phyloP scores from a whole-genome alignment of 176 grass and related monocot species.

The Oryza rufipogon region DNA sequence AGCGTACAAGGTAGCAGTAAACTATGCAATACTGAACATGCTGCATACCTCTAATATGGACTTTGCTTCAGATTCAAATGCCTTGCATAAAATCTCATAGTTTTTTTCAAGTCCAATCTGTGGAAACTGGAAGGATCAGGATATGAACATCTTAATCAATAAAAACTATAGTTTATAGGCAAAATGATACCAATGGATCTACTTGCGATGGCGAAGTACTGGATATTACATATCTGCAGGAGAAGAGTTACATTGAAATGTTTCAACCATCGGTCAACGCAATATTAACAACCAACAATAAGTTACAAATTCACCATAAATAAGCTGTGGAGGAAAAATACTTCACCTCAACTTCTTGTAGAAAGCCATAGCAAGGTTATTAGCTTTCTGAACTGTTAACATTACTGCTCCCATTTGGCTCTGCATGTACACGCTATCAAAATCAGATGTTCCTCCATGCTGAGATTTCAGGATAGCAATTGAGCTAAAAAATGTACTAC shows the following conservation, averaged over 20 bases:
- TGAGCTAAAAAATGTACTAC: slow-evolving; percentile 19
- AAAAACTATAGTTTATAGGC: background rate
- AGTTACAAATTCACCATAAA: background rate
- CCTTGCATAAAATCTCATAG: slow-evolving; percentile 91
- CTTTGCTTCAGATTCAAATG: slow-evolving; percentile 80
- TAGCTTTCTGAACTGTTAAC: slow-evolving; percentile 95
- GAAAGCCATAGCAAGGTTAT: slow-evolving; percentile 68
- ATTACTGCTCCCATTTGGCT: slow-evolving; percentile 76
- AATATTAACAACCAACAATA: slow-evolving; percentile 18
- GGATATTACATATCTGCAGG: slow-evolving; percentile 75
- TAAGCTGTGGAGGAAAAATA: background rate
- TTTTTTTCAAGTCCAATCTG: slow-evolving; percentile 69
- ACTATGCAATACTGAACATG: background rate
- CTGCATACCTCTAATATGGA: slow-evolving; percentile 67
- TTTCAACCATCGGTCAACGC: background rate
- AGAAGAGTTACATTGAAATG: slow-evolving; percentile 15
- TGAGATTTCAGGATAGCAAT: background rate
- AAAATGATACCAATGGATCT: slow-evolving; percentile 64
- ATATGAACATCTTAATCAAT: slow-evolving; percentile 19
- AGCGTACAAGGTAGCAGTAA: background rate
- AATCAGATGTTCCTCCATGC: slow-evolving; percentile 3
- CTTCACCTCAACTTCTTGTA: slow-evolving; percentile 74
- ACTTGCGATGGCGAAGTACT: slow-evolving; percentile 77
- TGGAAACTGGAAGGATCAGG: background rate
- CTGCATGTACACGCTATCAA: slow-evolving; percentile 44